Conservation (phyloP, 2,329 filamentous ascomycete species). For the Neofusicoccum kwambonambiense region DNA sequence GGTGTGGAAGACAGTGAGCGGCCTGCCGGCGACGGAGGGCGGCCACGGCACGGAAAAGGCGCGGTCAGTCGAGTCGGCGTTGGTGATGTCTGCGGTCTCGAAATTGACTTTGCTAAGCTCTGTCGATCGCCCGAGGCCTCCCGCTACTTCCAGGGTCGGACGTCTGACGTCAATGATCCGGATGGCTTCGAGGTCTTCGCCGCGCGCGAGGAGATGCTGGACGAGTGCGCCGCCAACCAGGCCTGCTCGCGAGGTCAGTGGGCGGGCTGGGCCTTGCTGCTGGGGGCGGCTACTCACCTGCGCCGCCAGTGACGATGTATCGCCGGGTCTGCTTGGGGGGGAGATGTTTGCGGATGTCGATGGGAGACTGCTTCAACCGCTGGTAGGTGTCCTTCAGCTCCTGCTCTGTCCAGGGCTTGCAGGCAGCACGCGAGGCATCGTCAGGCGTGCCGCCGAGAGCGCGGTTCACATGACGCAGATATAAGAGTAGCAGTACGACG, state of each 20-base stretch:
- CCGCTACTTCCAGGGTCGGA: constrained; percentile 31
- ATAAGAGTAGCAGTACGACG: constrained; percentile 8
- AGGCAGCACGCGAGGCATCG: constrained; percentile 17
- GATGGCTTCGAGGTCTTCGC: constrained; percentile 51
- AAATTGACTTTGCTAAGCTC: constrained; percentile 42
- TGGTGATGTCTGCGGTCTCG: constrained; percentile 52
- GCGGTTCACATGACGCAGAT: constrained; percentile 21
- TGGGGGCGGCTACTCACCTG: constrained; percentile 24
- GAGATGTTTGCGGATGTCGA: constrained; percentile 35
- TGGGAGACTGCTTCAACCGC: constrained; percentile 27
- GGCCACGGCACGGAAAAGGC: constrained; percentile 54
- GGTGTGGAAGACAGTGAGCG: constrained; percentile 59
- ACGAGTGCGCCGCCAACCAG: constrained; percentile 58
- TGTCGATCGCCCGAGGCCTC: constrained; percentile 42
- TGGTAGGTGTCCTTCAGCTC: constrained; percentile 34
- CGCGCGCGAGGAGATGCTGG: constrained; percentile 53
- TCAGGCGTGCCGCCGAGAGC: constrained; percentile 19
- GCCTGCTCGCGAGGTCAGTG: constrained; percentile 35
- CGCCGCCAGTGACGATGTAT: constrained; percentile 41
- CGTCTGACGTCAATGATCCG: constrained; percentile 54
- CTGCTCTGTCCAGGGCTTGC: constrained; percentile 28
- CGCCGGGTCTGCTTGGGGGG: constrained; percentile 39
- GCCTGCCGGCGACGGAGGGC: constrained; percentile 39
- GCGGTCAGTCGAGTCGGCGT: constrained; percentile 41
- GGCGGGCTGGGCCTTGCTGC: background rate